phyloP scores from a whole-genome alignment of 2,329 filamentous ascomycete species.

The Whalleya microplaca region DNA sequence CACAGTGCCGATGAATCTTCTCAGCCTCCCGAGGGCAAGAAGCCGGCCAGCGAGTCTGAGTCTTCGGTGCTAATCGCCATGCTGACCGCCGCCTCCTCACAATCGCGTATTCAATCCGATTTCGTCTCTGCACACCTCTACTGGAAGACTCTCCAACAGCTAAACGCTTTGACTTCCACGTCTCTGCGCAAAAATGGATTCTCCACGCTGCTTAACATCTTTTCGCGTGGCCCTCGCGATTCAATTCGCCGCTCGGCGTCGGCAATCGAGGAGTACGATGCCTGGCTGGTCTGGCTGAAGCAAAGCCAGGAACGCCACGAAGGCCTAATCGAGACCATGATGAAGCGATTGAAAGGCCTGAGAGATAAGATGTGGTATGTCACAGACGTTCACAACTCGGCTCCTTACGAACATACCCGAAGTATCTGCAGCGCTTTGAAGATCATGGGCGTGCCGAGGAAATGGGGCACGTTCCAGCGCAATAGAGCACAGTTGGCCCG shows the following conservation, averaged over 20 bases:
- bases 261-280: slow-evolving; percentile 77
- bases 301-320: slow-evolving; percentile 81
- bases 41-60: slow-evolving; percentile 46
- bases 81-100: slow-evolving; percentile 75
- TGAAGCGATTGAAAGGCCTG: slow-evolving; percentile 72
- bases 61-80: slow-evolving; percentile 66
- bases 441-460: slow-evolving; percentile 77
- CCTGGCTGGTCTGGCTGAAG: slow-evolving; percentile 82
- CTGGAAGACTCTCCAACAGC: slow-evolving; percentile 78
- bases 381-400: slow-evolving; percentile 88
- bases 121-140: slow-evolving; percentile 85
- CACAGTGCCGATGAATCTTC: slow-evolving; percentile 34
- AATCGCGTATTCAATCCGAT: slow-evolving; percentile 78
- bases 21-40: slow-evolving; percentile 34
- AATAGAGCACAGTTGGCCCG: slow-evolving; percentile 52
- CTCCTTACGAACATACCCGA: slow-evolving; percentile 82
- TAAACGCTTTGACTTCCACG: slow-evolving; percentile 64
- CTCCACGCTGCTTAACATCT: slow-evolving; percentile 72
- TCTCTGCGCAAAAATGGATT: slow-evolving; percentile 70
- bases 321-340: slow-evolving; percentile 73
- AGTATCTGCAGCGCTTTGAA: slow-evolving; percentile 87
- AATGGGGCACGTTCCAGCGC: slow-evolving; percentile 55
- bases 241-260: slow-evolving; percentile 70
- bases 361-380: slow-evolving; percentile 99
- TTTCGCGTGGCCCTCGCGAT: slow-evolving; percentile 71